Evolutionary conservation across 345 rosid species (phyloP).

Genomic region (Lenwebbia sp.): DNA sequence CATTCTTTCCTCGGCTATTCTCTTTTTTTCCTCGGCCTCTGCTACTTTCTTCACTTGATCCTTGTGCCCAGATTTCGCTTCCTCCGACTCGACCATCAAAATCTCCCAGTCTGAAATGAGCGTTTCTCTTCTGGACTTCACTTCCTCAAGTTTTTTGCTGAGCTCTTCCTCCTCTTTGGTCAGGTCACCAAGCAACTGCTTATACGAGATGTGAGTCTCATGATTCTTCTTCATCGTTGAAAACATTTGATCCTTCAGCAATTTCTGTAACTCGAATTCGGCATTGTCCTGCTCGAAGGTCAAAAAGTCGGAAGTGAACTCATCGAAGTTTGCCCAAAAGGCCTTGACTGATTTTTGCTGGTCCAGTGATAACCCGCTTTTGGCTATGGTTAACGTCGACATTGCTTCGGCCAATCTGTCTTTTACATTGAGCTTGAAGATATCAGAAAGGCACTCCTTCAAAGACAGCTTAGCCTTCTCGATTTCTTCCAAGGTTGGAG

Average conservation of each 20-base stretch:
- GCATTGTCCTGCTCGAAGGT: constrained; percentile 1
- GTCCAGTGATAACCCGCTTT: not conserved
- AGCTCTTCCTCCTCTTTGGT: not conserved
- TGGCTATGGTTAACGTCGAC: not conserved
- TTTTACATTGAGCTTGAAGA: constrained; percentile 2
- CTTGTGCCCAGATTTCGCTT: not conserved
- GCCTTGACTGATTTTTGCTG: not conserved
- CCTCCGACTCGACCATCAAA: not conserved
- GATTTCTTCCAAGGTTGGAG: not conserved
- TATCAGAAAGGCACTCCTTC: constrained; percentile 6
- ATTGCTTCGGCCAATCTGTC: not conserved
- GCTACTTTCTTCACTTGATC: not conserved
- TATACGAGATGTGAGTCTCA: not conserved
- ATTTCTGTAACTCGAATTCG: not conserved
- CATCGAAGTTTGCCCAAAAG: not conserved
- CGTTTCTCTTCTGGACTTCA: not conserved
- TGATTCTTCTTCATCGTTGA: not conserved
- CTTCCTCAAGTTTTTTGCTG: not conserved
- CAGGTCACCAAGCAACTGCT: not conserved
- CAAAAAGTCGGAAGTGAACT: not conserved
- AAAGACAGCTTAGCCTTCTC: constrained; percentile 1
- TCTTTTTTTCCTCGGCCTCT: constrained; percentile 1
- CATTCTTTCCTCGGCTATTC: constrained; percentile 2
- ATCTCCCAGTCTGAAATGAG: not conserved
- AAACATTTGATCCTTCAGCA: not conserved